Evolutionary conservation across 2,329 filamentous ascomycete species (phyloP).

Genomic region (Bipolaris zeicola): DNA sequence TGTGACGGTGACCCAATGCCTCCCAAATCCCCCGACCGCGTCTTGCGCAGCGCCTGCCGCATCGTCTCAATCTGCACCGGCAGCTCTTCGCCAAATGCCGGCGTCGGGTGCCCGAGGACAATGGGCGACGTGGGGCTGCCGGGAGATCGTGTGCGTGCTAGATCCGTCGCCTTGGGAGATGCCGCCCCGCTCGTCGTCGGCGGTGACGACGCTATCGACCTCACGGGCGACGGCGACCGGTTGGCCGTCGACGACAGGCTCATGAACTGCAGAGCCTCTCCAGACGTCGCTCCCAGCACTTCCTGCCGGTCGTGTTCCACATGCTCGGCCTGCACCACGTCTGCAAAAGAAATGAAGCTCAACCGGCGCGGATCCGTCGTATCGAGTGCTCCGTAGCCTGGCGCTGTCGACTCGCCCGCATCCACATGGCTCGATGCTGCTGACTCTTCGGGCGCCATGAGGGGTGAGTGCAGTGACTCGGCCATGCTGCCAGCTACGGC

Average conservation of each 20-base stretch:
- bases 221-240: slow-evolving; percentile 79
- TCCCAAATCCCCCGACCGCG: slow-evolving; percentile 78
- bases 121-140: slow-evolving; percentile 62
- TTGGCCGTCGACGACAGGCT: slow-evolving; percentile 66
- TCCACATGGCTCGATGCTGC: slow-evolving; percentile 32
- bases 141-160: slow-evolving; percentile 65
- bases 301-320: slow-evolving; percentile 63
- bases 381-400: slow-evolving; percentile 77
- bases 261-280: slow-evolving; percentile 71
- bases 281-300: slow-evolving; percentile 25
- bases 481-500: slow-evolving; percentile 57
- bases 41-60: slow-evolving; percentile 84
- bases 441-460: slow-evolving; percentile 39
- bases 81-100: slow-evolving; percentile 68
- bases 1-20: slow-evolving; percentile 43
- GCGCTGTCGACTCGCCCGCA: slow-evolving; percentile 55
- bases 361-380: slow-evolving; percentile 78
- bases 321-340: slow-evolving; percentile 88
- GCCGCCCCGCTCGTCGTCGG: slow-evolving; percentile 77
- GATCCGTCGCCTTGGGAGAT: slow-evolving; percentile 72
- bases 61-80: slow-evolving; percentile 91
- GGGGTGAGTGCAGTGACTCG: slow-evolving; percentile 45
- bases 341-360: slow-evolving; percentile 95
- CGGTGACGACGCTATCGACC: slow-evolving; percentile 77
- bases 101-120: slow-evolving; percentile 56